Conservation (phyloP, 768 basidiomycete species). For the Sarcomyxa edulis region DNA sequence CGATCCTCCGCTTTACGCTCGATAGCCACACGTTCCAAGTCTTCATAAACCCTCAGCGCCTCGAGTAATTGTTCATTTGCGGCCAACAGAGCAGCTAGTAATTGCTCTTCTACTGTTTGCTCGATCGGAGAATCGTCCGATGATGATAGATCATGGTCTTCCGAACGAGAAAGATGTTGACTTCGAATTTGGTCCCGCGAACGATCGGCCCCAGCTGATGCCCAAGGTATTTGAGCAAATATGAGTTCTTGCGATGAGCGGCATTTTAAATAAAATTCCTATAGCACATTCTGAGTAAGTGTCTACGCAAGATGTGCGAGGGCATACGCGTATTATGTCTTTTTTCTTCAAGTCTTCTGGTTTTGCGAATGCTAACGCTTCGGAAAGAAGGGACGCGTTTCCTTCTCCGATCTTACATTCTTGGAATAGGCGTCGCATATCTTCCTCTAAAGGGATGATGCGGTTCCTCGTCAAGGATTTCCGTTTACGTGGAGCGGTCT, state of each 20-base stretch:
- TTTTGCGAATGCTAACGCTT: conserved; percentile 63
- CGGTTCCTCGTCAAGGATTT: conserved; percentile 33
- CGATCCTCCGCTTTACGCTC: conserved; percentile 64
- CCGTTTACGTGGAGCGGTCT: conserved; percentile 28
- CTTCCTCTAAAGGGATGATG: conserved; percentile 72
- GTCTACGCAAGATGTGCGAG: neutral
- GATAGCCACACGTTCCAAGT: conserved; percentile 62
- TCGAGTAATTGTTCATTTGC: conserved; percentile 70
- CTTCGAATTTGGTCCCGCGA: conserved; percentile 34
- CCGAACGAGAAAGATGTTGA: conserved; percentile 4
- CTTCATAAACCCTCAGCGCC: conserved; percentile 71
- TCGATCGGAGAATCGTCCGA: conserved; percentile 30
- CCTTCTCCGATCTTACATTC: conserved; percentile 82
- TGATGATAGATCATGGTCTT: conserved; percentile 13
- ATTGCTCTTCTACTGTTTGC: conserved; percentile 66
- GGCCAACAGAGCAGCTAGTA: conserved; percentile 66
- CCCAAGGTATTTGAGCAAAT: conserved; percentile 88
- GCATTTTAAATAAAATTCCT: conserved; percentile 86
- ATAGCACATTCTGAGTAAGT: conserved; percentile 3
- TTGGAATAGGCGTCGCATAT: conserved; percentile 75
- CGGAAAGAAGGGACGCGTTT: conserved; percentile 70
- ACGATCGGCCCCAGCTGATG: conserved; percentile 73
- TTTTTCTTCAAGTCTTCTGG: conserved; percentile 65
- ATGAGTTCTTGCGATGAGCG: conserved; percentile 80
- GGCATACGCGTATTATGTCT: conserved; percentile 61